Conservation (phyloP, 768 basidiomycete genomes). For the Pisolithus marmoratus region DNA sequence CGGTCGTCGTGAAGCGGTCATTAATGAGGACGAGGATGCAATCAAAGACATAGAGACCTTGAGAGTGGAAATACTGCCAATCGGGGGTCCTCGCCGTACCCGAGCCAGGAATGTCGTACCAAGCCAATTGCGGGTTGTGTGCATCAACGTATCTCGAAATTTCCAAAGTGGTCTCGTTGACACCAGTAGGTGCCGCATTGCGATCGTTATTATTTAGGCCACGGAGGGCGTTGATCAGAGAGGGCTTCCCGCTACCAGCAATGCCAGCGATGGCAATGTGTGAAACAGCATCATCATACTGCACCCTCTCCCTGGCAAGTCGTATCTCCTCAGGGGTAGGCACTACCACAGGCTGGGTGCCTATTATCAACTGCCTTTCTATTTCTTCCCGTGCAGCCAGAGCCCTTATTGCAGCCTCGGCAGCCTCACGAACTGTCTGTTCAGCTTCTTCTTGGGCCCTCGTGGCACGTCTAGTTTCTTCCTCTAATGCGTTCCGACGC, state of each 20-base stretch:
- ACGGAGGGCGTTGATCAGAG: constrained; percentile 17
- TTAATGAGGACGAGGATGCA: constrained; percentile 12
- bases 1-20: constrained; percentile 23
- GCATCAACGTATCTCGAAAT: constrained; percentile 18
- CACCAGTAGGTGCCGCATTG: constrained; percentile 20
- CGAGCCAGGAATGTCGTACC: constrained; percentile 28
- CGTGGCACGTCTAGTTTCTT: too few relatives aligned
- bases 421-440: too few relatives aligned
- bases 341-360: too few relatives aligned
- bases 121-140: constrained; percentile 12
- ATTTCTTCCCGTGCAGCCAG: too few relatives aligned
- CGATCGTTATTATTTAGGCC: constrained; percentile 14
- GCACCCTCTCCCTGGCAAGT: background rate
- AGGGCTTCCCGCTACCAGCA: constrained; percentile 11
- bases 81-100: constrained; percentile 18
- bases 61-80: constrained; percentile 25
- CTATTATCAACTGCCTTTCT: too few relatives aligned
- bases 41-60: constrained; percentile 21
- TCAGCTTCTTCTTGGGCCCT: too few relatives aligned
- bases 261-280: constrained; percentile 9
- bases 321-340: too few relatives aligned
- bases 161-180: constrained; percentile 18
- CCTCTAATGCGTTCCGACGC: too few relatives aligned
- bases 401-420: too few relatives aligned
- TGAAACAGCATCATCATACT: constrained; percentile 7